phyloP scores from a whole-genome alignment of 2,329 filamentous ascomycete genomes.

The Pyricularia pennisetigena region DNA sequence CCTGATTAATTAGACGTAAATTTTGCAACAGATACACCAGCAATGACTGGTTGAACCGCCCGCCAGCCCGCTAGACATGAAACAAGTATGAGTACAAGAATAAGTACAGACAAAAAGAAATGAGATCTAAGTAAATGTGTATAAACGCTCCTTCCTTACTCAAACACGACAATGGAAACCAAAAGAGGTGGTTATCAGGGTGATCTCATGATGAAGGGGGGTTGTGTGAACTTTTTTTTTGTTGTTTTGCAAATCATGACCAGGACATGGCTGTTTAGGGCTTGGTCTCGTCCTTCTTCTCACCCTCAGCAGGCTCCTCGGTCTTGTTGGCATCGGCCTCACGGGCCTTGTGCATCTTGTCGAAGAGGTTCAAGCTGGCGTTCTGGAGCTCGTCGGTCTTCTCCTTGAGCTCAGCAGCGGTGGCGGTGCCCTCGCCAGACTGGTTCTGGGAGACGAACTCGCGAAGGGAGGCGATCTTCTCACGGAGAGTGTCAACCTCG shows the following conservation, averaged over 20 bases:
- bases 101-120: constrained; percentile 25
- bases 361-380: constrained; percentile 91
- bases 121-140: constrained; percentile 19
- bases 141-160: constrained; percentile 16
- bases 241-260: constrained; percentile 8
- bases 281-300: constrained; percentile 71
- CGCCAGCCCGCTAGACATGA: constrained; percentile 20
- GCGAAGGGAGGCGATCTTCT: constrained; percentile 81
- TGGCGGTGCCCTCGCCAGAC: constrained; percentile 77
- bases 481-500: constrained; percentile 83
- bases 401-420: constrained; percentile 89
- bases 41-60: constrained; percentile 10
- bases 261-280: constrained; percentile 33
- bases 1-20: constrained; percentile 25
- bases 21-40: constrained; percentile 17
- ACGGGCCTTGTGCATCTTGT: constrained; percentile 99
- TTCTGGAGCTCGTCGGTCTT: constrained; percentile 98
- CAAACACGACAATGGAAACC: constrained; percentile 18
- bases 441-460: constrained; percentile 93
- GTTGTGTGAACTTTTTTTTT: not conserved
- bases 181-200: constrained; percentile 13
- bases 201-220: constrained; percentile 8
- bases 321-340: constrained; percentile 46
- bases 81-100: constrained; percentile 40
- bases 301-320: constrained; percentile 54